Base-by-base conservation (phyloP, 2,329 filamentous ascomycete genomes). In the Xylaria sp. region DNA sequence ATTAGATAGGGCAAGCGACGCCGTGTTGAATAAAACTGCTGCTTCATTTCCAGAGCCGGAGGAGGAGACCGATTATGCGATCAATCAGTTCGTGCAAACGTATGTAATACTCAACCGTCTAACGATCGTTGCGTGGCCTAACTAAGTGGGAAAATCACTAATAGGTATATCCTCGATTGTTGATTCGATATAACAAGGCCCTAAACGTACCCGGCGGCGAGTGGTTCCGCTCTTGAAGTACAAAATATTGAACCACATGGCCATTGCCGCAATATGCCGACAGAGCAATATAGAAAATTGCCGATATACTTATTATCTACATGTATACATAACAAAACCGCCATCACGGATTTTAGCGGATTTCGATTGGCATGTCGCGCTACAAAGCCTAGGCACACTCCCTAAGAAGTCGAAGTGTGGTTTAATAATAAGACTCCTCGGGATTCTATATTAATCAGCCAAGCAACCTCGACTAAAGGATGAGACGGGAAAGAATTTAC, bases 101-200 rank as follows among this genome's bases (percentile, higher is more conserved):
- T 63, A 26, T 13, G 61, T 63, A 23, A 23, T 23, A 28, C 17
- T 23, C 31, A 6, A 40, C 15, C 17, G 17, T 20, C 31, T 20
- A 9, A 36, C 15, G 10, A 13, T 48, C 28, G 6, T 48, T 31
- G 10, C 6, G 10, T 48, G 7, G 6, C 20, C 61, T 63, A 63
- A 58, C 31, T 13, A 20, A 49, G 2, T 5, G 5, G 15, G 2
- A 26, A 44, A 48, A 13, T 13, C 5, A 48, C 13, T 56, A 38
- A 36, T 56, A 63, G 61, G n/a, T 63, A 58, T 58, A n/a, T 63
- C n/a, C 53, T 63, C 20, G 10, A 63, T 40, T 56, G 53, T 20
- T 11, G 3, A 33, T 42, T 20, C 20, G 6, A 2, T 20, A 40
- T 26, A 13, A 36, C 10, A 28, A 40, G 6, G 10, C 28, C 28